Evolutionary conservation across 225 moss, liverwort and hornwort genomes (phyloP).

Genomic region (Sphagnum contortum): DNA sequence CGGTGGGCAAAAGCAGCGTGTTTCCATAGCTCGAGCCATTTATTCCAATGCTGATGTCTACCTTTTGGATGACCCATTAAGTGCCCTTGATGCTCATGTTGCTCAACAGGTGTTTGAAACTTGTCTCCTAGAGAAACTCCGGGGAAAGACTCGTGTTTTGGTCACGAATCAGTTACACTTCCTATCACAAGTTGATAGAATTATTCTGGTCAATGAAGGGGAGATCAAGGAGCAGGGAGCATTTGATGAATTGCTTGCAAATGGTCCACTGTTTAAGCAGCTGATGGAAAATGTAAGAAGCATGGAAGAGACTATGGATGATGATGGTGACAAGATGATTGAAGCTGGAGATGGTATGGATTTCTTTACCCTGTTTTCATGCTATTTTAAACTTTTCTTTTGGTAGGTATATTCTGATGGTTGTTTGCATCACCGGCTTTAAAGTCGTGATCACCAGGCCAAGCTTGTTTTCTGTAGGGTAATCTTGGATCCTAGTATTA

Average conservation of each 20-base stretch:
- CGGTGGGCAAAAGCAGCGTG: constrained; percentile 78
- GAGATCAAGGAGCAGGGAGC: constrained; percentile 67
- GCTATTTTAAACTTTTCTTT: too few relatives aligned
- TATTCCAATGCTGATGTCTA: constrained; percentile 66
- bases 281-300: constrained; percentile 77
- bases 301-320: constrained; percentile 46
- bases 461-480: too few relatives aligned
- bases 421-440: too few relatives aligned
- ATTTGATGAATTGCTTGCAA: constrained; percentile 40
- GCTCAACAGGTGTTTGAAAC: constrained; percentile 65
- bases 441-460: too few relatives aligned
- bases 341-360: background rate
- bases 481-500: too few relatives aligned
- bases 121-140: constrained; percentile 51
- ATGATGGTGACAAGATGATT: constrained; percentile 17
- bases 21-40: constrained; percentile 64
- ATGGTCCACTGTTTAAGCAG: constrained; percentile 51
- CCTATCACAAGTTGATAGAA: constrained; percentile 56
- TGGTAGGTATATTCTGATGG: too few relatives aligned
- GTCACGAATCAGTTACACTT: constrained; percentile 79
- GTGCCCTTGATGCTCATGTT: constrained; percentile 71
- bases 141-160: constrained; percentile 45
- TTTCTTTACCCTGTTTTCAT: too few relatives aligned
- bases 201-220: constrained; percentile 56
- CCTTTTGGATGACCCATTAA: constrained; percentile 64